Base-by-base conservation (phyloP, 108 stramenopile genomes). In the Cylindrotheca fusiformis region DNA sequence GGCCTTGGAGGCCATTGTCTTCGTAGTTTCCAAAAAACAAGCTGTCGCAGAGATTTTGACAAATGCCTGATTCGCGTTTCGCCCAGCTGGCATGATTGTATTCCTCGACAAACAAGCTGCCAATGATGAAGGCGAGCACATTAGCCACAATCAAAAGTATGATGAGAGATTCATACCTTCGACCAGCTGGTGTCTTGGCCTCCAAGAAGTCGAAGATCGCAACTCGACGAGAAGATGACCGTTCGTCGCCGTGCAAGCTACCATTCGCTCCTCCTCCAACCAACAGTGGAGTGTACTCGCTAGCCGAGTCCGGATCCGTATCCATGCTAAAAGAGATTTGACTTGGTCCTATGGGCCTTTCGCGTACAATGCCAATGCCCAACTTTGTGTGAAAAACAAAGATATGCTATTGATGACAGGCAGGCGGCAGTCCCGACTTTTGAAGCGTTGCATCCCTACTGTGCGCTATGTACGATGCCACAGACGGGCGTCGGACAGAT, bases 101-200 rank as follows among this genome's bases (percentile, higher is more conserved):
- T 36, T 83, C 76, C 47, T 81, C 74, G 0, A 89, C 76, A 66
- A 91, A 90, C 30, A 89, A 61, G 27, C 68, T 84, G 18, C 74
- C 89, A 22, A 88, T 3, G 47, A 96, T 62, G 67, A 94, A 94
- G 58, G 86, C 80, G 25, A 75, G 10, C 31, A 96, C 88, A 45
- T 90, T 91, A 52, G 90, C 47, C 8, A 90, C 59, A 76, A 96
- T 96, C 25, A 96, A 79, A 21, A 74, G 24, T 26, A 96, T 79
- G 55, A 85, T 93, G 76, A 93, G 75, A 26, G 52, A 46, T 76
- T 96, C 95, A 69, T 94, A 91, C 17, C 63, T 14, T 32, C 67
- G 63, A 25, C 95, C 95, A 8, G 55, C 32, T 36, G 78, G 62
- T 18, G 90, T 90, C 56, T 71, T 69, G 52, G 87, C 91, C 66